These are phyloP conservation scores for Erythrobasidium hasegawianum DNA, from an alignment of 1,284 basidiomycete species.

Conservation along the genomic window DNA sequence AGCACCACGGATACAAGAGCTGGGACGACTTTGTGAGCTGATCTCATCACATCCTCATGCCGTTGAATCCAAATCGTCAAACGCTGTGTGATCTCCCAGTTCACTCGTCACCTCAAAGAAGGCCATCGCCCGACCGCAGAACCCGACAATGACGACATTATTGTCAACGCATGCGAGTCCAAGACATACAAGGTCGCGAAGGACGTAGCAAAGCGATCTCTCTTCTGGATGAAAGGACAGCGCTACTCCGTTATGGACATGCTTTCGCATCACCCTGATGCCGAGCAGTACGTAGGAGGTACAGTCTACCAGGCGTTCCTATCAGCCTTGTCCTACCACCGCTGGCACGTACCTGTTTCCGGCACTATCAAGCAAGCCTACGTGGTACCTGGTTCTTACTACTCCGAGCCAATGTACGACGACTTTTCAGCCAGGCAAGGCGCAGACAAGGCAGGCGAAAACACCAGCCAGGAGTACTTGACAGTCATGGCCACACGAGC, in stretches of 20 bases:
- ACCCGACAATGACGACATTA: constrained; percentile 51
- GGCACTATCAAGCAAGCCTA: constrained; percentile 53
- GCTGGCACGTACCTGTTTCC: constrained; percentile 58
- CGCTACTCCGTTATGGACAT: constrained; percentile 54
- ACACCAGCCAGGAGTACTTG: constrained; percentile 50
- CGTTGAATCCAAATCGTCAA: too few relatives aligned
- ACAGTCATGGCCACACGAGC: constrained; percentile 53
- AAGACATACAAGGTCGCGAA: constrained; percentile 50
- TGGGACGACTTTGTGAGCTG: constrained; percentile 55
- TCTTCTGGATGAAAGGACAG: constrained; percentile 55
- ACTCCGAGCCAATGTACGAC: constrained; percentile 47
- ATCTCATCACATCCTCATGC: neutral
- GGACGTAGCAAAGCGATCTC: constrained; percentile 50
- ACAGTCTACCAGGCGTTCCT: constrained; percentile 60
- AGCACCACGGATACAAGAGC: constrained; percentile 54
- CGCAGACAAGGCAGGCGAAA: constrained; percentile 46
- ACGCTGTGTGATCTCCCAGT: constrained; percentile 40
- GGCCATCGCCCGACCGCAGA: constrained; percentile 52
- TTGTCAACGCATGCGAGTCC: constrained; percentile 54
- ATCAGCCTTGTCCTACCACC: constrained; percentile 55
- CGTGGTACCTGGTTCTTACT: constrained; percentile 57
- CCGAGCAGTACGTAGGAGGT: constrained; percentile 54
- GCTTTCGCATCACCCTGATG: constrained; percentile 49
- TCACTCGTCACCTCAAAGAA: constrained; percentile 53
- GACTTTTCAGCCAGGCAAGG: constrained; percentile 33